Evolutionary conservation across 2,329 filamentous ascomycete species (phyloP), one percentile per base, ranked within the genome.

Genomic region (Aspergillus persii): DNA sequence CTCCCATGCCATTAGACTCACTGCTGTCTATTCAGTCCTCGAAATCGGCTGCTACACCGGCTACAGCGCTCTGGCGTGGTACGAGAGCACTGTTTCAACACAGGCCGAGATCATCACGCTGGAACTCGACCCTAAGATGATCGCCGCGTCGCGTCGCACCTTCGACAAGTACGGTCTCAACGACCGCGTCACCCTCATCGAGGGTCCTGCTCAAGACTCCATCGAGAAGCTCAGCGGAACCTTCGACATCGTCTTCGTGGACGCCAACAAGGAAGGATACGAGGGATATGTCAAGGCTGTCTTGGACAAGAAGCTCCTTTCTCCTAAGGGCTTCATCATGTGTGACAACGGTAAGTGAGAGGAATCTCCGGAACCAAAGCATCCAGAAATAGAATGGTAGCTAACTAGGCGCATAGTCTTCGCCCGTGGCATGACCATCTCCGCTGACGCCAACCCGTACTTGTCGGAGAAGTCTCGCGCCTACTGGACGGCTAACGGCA

Each of bases 41-140:
- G 57, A 59, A 27, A 56, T 59, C 39, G 57, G 57, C 41, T 52
- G 47, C 6, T 59, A 49, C 39, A 59, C 44, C 11, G 57, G 57
- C 31, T 56, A 56, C 48, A 56, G 57, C 49, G 57, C 57, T 26
- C 29, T 59, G 8, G 57, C 57, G 11, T 59, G 53, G 53, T 50
- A 59, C 30, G 57, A 59, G 54, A 44, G 48, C 23, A 59, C 51
- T 41, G 52, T 36, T 27, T 47, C 46, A n/a, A 49, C 47, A 41
- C 27, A 53, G 26, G 57, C 49, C 6, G 57, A 59, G 53, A 53
- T 59, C 23, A 29, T 47, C 49, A 56, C 57, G 12, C 46, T 52
- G 29, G 57, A 59, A 18, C 27, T 52, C 8, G 39, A 39, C 23
- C 53, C 53, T 15, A 48, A 53, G 53, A 48, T 53, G 48, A 56